phyloP scores from a whole-genome alignment of 352 stramenopile species.

The Aphanomyces invadans region DNA sequence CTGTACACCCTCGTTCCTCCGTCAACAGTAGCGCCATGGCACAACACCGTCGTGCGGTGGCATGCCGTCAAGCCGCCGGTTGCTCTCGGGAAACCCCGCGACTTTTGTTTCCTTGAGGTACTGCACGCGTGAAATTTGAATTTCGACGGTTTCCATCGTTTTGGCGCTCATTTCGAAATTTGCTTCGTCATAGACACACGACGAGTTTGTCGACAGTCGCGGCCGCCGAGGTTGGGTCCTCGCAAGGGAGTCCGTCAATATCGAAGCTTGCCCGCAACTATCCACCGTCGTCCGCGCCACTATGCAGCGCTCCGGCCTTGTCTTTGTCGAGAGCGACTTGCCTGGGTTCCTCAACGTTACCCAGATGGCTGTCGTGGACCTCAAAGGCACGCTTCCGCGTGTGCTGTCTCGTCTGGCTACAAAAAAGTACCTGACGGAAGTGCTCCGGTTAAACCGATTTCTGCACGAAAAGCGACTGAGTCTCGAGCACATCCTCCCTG shows the following conservation, averaged over 20 bases:
- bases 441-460: slow-evolving; percentile 14
- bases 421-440: neutral
- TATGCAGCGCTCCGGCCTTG: slow-evolving; percentile 78
- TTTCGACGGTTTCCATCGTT: neutral
- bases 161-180: slow-evolving; percentile 31
- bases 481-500: slow-evolving; percentile 27
- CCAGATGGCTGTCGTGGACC: slow-evolving; percentile 72
- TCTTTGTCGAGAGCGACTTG: slow-evolving; percentile 69
- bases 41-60: slow-evolving; percentile 83
- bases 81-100: slow-evolving; percentile 33
- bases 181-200: slow-evolving; percentile 74
- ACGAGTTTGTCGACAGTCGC: slow-evolving; percentile 71
- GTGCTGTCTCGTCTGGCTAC: slow-evolving; percentile 14
- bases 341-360: slow-evolving; percentile 73
- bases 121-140: neutral
- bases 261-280: slow-evolving; percentile 67
- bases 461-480: slow-evolving; percentile 20
- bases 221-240: slow-evolving; percentile 77
- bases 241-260: slow-evolving; percentile 75
- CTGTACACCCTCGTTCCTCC: slow-evolving; percentile 13
- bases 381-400: slow-evolving; percentile 38
- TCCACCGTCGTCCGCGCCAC: slow-evolving; percentile 70
- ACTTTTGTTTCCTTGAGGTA: slow-evolving; percentile 24
- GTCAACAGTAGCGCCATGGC: slow-evolving; percentile 36
- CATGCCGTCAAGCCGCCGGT: slow-evolving; percentile 27